phyloP scores from a whole-genome alignment of 495 filamentous ascomycete species.

The Podospora appendiculata region DNA sequence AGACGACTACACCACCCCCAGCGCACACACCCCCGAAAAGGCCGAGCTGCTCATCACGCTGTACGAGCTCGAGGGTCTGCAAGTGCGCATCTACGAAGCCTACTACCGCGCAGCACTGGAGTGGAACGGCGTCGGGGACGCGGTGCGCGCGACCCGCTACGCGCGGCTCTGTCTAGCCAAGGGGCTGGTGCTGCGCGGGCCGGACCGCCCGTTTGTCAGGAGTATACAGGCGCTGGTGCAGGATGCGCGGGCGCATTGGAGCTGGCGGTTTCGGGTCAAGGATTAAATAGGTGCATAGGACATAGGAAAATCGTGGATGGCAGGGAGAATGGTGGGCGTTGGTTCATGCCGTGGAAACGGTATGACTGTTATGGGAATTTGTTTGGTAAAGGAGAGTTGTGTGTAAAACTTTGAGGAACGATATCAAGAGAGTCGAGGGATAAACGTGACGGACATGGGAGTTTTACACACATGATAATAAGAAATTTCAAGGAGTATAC shows the following conservation, averaged over 20 bases:
- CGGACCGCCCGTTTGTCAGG: slow-evolving; percentile 22
- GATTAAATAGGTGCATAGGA: too few relatives aligned
- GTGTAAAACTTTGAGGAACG: too few relatives aligned
- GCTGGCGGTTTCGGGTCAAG: slow-evolving; percentile 21
- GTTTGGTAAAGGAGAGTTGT: too few relatives aligned
- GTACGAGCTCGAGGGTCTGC: slow-evolving; percentile 25
- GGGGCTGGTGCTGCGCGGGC: slow-evolving; percentile 18
- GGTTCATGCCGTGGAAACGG: too few relatives aligned
- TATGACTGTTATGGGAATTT: too few relatives aligned
- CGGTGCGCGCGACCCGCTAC: slow-evolving; percentile 15
- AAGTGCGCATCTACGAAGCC: slow-evolving; percentile 24
- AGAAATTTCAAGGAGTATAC: too few relatives aligned
- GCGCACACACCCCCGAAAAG: slow-evolving; percentile 17
- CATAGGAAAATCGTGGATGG: too few relatives aligned
- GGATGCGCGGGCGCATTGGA: slow-evolving; percentile 17
- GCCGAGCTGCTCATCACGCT: slow-evolving; percentile 24
- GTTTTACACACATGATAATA: too few relatives aligned
- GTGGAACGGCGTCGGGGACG: slow-evolving; percentile 25
- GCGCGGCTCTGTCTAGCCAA: slow-evolving; percentile 19
- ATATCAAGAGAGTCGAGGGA: too few relatives aligned
- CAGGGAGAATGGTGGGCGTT: too few relatives aligned
- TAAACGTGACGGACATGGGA: too few relatives aligned
- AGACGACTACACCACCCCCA: slow-evolving; percentile 19
- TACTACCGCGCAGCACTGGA: slow-evolving; percentile 30
- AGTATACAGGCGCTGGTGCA: slow-evolving; percentile 22